Percentiles rank a stretch among this genome's conserved stretches.
phyloP scores from a whole-genome alignment of 75 land plant species.

The Ceratopteris richardii region DNA sequence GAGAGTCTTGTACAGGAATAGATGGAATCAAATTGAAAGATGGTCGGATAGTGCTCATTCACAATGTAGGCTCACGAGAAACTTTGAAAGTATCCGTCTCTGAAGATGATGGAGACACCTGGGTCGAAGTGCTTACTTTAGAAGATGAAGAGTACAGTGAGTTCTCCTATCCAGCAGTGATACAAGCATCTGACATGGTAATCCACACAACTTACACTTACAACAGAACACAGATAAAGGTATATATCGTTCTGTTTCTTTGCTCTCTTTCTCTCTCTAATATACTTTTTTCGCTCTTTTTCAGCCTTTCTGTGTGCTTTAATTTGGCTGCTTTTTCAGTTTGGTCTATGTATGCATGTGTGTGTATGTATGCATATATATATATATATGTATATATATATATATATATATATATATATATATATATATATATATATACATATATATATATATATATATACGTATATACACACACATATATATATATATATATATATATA shows the following conservation, averaged over 20 bases:
- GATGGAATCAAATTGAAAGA: constrained; percentile 36
- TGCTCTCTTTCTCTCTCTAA: too few relatives aligned
- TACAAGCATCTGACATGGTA: constrained; percentile 19
- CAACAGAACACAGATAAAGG: constrained; percentile 35
- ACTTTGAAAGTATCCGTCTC: constrained; percentile 31
- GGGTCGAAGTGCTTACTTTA: constrained; percentile 27
- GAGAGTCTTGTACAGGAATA: constrained; percentile 13
- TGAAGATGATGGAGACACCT: constrained; percentile 27
- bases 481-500: too few relatives aligned
- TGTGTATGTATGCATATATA: too few relatives aligned
- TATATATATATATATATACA: too few relatives aligned
- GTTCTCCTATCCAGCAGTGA: constrained; percentile 33
- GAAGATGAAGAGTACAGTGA: constrained; percentile 25
- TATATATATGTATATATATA: too few relatives aligned
- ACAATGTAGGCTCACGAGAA: constrained; percentile 29
- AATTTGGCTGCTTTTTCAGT: too few relatives aligned
- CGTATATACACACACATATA: too few relatives aligned
- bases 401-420: too few relatives aligned
- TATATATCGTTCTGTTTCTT: constrained; percentile 1
- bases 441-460: too few relatives aligned
- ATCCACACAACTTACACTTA: constrained; percentile 35
- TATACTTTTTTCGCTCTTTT: too few relatives aligned
- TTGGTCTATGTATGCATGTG: too few relatives aligned
- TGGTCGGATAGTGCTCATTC: constrained; percentile 24
- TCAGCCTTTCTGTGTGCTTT: too few relatives aligned